Evolutionary conservation across 148 eudicot species (phyloP), one percentile per base, ranked within the genome.

Genomic region (Vaccinium myrtillus): DNA sequence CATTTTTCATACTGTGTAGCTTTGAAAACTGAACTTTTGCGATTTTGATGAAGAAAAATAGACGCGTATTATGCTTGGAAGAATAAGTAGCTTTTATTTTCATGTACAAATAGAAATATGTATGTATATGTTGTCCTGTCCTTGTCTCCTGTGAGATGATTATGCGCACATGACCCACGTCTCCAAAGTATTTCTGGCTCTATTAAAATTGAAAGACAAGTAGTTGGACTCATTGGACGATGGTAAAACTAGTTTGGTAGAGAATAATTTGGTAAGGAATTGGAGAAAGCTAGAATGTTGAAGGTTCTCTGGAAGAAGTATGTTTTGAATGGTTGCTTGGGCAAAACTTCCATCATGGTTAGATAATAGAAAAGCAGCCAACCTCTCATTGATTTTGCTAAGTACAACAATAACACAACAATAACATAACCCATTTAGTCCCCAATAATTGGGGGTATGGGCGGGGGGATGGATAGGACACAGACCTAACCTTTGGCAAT

Each of bases 311-410:
- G 50, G 50, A 32, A 18, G 49, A 76, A 49, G 79, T 16, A 73
- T 58, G 63, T 58, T 25, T 67, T 12, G 36, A 27, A 25, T 67
- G 74, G 74, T 23, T 67, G 74, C 14, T 67, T 25, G 36, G 27
- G 36, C 18, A 21, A 49, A 48, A 76, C 27, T 70, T 30, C 75
- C 51, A 11, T 21, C 7, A 49, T 9, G 25, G 56, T 76, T 48
- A 4, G 54, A 13, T 5, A 75, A n/a, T 9, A 39, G 46, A 5
- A 5, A 7, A 75, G 25, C 6, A 8, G 55, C 16, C 78, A 76
- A 56, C 61, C n/a, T 78, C 54, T 71, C 27, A 77, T 56, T 25
- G 63, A 51, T 50, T 67, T 50, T 73, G 79, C 79, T 82, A 23
- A 36, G 39, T 36, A 36, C 39, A 36, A 36, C 39, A 36, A 36